A percentile compares a stretch with the other conserved stretches of the same genome.
Evolutionary conservation across 371 early-diverging fungal genomes (phyloP).

Genomic region (Mortierella sp.): DNA sequence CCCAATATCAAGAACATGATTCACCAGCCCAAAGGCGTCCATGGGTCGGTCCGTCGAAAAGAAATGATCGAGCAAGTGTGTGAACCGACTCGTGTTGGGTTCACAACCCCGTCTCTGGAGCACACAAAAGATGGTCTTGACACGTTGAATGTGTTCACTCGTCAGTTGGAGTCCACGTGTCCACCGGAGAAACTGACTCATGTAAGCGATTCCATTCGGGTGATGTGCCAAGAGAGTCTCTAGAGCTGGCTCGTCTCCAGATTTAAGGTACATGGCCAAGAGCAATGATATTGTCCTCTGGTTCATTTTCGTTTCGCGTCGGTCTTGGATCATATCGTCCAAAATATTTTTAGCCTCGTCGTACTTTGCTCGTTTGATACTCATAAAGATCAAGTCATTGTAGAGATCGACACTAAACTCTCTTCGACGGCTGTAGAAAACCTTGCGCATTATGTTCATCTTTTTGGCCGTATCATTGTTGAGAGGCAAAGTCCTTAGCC

Average conservation of each 20-base stretch:
- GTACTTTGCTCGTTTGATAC: constrained; percentile 28
- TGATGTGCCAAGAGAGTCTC: constrained; percentile 4
- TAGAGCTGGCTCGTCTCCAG: constrained; percentile 13
- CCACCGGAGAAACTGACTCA: constrained; percentile 37
- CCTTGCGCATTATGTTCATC: constrained; percentile 11
- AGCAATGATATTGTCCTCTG: constrained; percentile 24
- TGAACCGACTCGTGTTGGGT: constrained; percentile 36
- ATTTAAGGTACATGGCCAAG: constrained; percentile 40
- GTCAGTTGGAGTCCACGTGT: constrained; percentile 33
- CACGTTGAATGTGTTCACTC: constrained; percentile 11
- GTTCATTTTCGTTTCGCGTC: background rate
- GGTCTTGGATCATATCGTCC: constrained; percentile 13
- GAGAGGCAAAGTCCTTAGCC: constrained; percentile 25
- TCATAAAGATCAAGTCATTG: constrained; percentile 22
- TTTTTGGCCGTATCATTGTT: constrained; percentile 20
- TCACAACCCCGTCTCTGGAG: constrained; percentile 11
- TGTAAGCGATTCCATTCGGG: constrained; percentile 1
- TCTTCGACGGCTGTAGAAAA: background rate
- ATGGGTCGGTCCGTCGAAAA: constrained; percentile 12
- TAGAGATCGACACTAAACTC: constrained; percentile 17
- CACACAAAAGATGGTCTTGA: constrained; percentile 14
- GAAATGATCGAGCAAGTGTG: constrained; percentile 6
- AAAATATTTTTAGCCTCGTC: constrained; percentile 22
- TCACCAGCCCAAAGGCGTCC: constrained; percentile 26
- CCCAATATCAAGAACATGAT: constrained; percentile 40